Evolutionary conservation across 2,329 filamentous ascomycete species (phyloP), one percentile per base, ranked within the genome.

Genomic region (Microdochium trichocladiopsis): DNA sequence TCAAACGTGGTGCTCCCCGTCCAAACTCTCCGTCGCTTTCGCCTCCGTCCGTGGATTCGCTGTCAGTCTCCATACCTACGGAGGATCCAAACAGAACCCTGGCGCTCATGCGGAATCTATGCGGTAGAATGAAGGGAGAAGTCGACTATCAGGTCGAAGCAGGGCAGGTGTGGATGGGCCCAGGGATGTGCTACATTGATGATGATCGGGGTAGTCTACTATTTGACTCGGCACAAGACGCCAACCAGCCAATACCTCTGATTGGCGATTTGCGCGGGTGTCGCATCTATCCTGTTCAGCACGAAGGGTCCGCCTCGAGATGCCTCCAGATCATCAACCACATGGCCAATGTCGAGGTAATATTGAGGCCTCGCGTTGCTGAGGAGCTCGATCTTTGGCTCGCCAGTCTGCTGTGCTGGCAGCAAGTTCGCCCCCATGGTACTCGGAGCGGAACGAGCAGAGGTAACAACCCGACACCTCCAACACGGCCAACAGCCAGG

Each of bases 341-440:
- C 51, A 76, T 80, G 47, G 75, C 76, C 24, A 77, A 77, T 8
- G 66, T 82, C 23, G 79, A 88, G 57, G 72, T 90, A 45, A 72
- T 87, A 51, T 70, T 94, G 53, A 79, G 84, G 33, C 86, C 89
- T 14, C 66, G 80, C 9, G 76, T 78, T 2, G 69, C 78, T 28
- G 79, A 84, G 21, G 87, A 93, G 61, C 82, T 86, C 57, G 87
- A 93, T 59, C 75, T 86, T 22, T 94, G 89, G 89, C 80, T 92
- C 52, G 89, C 89, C 14, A 88, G 88, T 8, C 69, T 94, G 47
- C 74, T 93, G 28, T 90, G 86, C 64, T 94, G 89, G 89, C 87
- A 91, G 65, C 87, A 90, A 57, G 75, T 90, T 54, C 80, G 82
- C 23, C 83, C 84, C 1, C 75, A 77, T 11, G 76, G 76, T 12